Evolutionary conservation across 129 eudicot genomes (phyloP), one percentile per base, ranked within the genome.

Genomic region (carrot (Daucus carota)): DNA sequence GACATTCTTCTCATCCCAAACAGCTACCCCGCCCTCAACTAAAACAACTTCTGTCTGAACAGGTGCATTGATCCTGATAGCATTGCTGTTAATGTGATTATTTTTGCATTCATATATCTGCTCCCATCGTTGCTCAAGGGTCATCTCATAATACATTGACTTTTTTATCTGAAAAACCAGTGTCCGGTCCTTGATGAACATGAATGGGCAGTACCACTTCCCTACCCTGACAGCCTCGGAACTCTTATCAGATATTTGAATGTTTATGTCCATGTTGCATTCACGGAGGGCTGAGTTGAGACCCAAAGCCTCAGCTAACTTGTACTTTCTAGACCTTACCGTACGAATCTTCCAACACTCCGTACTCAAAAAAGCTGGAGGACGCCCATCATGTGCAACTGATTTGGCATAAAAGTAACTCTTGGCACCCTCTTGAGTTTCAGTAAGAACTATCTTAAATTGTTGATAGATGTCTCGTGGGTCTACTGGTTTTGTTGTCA

Each of bases 151-250:
- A 69, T 70, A 92, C 31, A 82, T 43, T 12, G 90, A 86, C 0
- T 48, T 75, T 77, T 88, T 80, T 74, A 88, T 74, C 28, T 87
- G 96, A 28, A 85, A 76, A 4, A 2, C n/a, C 60, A 83, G 33
- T 2, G 50, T 69, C 34, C 88, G 86, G 14, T 93, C 94, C 41
- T 88, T 83, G 24, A 92, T 75, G 50, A 92, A 92, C 77, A 92
- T 52, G 71, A 90, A 92, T 48, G 96, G 98, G 28, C 85, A 80
- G 65, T 85, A 88, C 97, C 98, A 90, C 81, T 84, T 90, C n/a
- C 96, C 98, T 26, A 93, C 89, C 0, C 52, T 78, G 40, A 79
- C 83, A 1, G 74, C 43, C n/a, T 75, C 50, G 5, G 92, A 85
- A 77, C 78, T 16, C 54, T 87, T 78, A 20, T 24, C 13, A 0